phyloP scores from a whole-genome alignment of 2,329 filamentous ascomycete genomes.

The Verticillium isaacii region DNA sequence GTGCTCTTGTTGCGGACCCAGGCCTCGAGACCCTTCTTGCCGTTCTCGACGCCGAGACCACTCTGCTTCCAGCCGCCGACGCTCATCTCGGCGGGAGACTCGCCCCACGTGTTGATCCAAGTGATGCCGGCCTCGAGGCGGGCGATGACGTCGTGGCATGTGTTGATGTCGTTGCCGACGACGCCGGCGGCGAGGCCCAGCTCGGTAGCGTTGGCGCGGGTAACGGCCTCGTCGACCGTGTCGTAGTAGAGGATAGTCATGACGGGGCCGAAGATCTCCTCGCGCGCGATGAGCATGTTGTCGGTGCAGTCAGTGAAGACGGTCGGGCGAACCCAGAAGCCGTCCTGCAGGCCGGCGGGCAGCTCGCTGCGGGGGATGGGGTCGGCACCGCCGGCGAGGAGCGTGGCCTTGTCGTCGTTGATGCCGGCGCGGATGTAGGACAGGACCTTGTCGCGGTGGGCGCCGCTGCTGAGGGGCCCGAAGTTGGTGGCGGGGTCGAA shows the following conservation, averaged over 20 bases:
- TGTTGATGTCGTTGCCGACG: slow-evolving; percentile 70
- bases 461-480: slow-evolving; percentile 72
- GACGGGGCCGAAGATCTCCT: slow-evolving; percentile 88
- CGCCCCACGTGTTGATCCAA: slow-evolving; percentile 94
- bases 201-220: slow-evolving; percentile 70
- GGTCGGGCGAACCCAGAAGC: slow-evolving; percentile 83
- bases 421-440: slow-evolving; percentile 73
- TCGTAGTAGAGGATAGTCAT: slow-evolving; percentile 76
- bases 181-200: slow-evolving; percentile 81
- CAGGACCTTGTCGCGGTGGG: slow-evolving; percentile 74
- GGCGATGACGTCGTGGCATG: slow-evolving; percentile 66
- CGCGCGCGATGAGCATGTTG: slow-evolving; percentile 70
- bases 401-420: slow-evolving; percentile 64
- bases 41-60: slow-evolving; percentile 84
- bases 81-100: slow-evolving; percentile 85
- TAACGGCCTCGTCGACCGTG: slow-evolving; percentile 63
- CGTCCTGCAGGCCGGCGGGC: slow-evolving; percentile 45
- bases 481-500: slow-evolving; percentile 73
- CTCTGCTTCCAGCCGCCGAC: slow-evolving; percentile 92
- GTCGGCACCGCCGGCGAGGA: slow-evolving; percentile 67
- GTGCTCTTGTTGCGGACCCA: slow-evolving; percentile 89
- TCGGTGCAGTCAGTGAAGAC: slow-evolving; percentile 85
- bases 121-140: slow-evolving; percentile 80
- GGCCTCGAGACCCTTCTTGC: slow-evolving; percentile 69
- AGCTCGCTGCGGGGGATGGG: slow-evolving; percentile 45